Conservation (phyloP, 179 eudicot genomes). For the Heliamphora pulchella region DNA sequence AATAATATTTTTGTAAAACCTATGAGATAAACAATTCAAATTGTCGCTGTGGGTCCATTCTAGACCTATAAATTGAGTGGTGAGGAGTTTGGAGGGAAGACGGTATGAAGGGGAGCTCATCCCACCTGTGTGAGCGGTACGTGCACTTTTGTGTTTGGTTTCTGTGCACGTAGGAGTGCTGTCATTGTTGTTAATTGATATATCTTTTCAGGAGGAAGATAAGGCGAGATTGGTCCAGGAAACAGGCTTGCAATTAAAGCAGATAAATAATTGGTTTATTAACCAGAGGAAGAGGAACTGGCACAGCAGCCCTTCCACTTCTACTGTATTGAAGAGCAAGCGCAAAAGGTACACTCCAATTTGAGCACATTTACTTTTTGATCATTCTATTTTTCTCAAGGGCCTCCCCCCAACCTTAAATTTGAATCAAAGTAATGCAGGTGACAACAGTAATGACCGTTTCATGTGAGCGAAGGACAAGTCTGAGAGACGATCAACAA, state of each 20-base stretch:
- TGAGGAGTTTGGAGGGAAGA: too few relatives aligned
- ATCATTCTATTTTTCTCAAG: not conserved
- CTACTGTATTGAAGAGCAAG: conserved; percentile 57
- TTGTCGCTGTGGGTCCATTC: too few relatives aligned
- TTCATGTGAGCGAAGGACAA: conserved; percentile 17
- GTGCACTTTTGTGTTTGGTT: too few relatives aligned
- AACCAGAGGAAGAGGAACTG: conserved; percentile 85
- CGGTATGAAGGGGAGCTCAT: too few relatives aligned
- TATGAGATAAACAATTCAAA: too few relatives aligned
- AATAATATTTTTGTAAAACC: too few relatives aligned
- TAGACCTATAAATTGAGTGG: too few relatives aligned
- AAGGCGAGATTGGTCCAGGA: conserved; percentile 76
- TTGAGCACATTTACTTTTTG: not conserved
- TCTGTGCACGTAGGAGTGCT: too few relatives aligned
- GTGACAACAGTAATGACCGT: conserved; percentile 19
- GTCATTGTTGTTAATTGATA: not conserved
- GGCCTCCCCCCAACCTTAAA: conserved; percentile 14
- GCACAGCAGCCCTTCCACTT: conserved; percentile 76
- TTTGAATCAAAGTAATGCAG: conserved; percentile 27
- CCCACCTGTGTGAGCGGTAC: too few relatives aligned
- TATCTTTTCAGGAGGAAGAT: conserved; percentile 62
- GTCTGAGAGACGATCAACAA: not conserved
- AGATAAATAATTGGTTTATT: conserved; percentile 85
- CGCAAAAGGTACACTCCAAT: conserved; percentile 51
- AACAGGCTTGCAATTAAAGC: conserved; percentile 78